Evolutionary conservation across 257 asterid genomes (phyloP), one percentile per base, ranked within the genome.

Genomic region (Paulownia fortunei): DNA sequence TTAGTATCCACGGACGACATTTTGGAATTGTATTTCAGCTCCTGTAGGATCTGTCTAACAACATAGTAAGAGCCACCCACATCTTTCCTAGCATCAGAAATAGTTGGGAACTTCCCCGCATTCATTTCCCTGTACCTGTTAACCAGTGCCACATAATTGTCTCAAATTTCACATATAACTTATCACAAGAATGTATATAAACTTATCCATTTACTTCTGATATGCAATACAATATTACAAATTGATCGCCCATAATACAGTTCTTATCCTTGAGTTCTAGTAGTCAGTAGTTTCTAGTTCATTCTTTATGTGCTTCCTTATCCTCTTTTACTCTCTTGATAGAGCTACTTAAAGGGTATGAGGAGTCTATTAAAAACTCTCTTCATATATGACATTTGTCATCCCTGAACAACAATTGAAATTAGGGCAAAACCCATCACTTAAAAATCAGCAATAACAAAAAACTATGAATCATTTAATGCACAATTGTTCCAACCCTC

Each of bases 41-140:
- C 97, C 80, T 87, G 92, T 59, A 92, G 41, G 75, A 90, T 67
- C 82, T 72, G 63, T 77, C 84, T 90, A 62, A 87, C 74, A 41
- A 63, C 0, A 74, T 95, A 92, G 82, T 69, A 90, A 64, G 84
- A 72, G 42, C 98, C 98, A 72, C 98, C 97, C 49, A 78, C 87
- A 84, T 79, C 84, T 71, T 81, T 87, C 59, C 6, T 4, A 55
- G 88, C 87, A 62, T 12, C 44, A 7, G 76, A 21, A 74, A 32
- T 27, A 59, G 93, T 44, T 44, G 98, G 97, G 86, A 91, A 94
- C 82, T 92, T 92, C 88, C 98, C 98, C 5, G 79, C 88, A 79
- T 89, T 89, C 84, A 85, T 69, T 81, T 81, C 84, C 89, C 87
- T 88, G 83, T 90, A 92, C 81, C 98, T 91, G 89, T 80, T 37